Evolutionary conservation across 768 basidiomycete species (phyloP).

Genomic region (Trametes cubensis): DNA sequence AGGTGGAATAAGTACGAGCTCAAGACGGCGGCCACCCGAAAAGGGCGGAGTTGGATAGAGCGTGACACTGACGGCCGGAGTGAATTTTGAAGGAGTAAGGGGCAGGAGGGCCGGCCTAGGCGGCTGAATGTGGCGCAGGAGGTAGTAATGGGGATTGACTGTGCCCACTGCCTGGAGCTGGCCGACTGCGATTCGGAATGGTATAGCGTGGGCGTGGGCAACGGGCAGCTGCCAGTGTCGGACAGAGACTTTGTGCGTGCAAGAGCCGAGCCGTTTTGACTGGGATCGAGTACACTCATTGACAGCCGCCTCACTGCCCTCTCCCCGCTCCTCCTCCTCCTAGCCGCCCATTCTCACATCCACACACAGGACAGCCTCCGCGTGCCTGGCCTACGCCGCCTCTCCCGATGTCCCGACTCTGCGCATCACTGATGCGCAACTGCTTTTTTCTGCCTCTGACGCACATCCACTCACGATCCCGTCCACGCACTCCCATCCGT

Average conservation of each 20-base stretch:
- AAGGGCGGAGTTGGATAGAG: slow-evolving; percentile 10
- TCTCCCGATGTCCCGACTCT: slow-evolving; percentile 5
- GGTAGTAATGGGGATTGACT: too few relatives aligned
- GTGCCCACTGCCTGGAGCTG: too few relatives aligned
- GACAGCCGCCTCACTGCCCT: slow-evolving; percentile 19
- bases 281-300: not conserved
- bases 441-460: not conserved
- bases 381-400: slow-evolving; percentile 17
- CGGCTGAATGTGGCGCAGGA: too few relatives aligned
- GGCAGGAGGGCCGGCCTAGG: too few relatives aligned
- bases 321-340: not conserved
- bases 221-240: not conserved
- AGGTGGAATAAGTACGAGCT: slow-evolving; percentile 9
- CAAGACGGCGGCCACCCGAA: not conserved
- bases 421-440: slow-evolving; percentile 24
- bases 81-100: too few relatives aligned
- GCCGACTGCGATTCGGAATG: not conserved
- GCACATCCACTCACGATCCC: not conserved
- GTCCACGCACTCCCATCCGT: not conserved
- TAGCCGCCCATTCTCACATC: not conserved
- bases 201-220: not conserved
- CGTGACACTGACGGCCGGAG: not conserved
- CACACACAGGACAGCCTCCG: slow-evolving; percentile 1
- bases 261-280: slow-evolving; percentile 19
- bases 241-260: not conserved